Conservation (phyloP, 169 alveolate species). For the Babesia sp. region DNA sequence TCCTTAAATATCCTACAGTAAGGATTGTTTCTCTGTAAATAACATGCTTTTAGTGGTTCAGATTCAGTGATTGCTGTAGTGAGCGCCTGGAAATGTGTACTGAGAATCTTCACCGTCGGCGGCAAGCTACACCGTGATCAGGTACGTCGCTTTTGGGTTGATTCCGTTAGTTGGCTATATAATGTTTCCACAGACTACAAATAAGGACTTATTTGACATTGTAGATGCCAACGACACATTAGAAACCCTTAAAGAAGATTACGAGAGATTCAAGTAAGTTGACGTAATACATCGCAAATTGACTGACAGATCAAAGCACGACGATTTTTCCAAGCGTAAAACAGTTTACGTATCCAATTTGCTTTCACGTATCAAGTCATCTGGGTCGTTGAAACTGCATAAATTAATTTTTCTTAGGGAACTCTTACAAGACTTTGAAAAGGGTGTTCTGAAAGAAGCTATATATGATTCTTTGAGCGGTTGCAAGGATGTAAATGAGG, state of each 20-base stretch:
- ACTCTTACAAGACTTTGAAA: conserved; percentile 1
- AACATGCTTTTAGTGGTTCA: background rate
- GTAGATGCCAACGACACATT: background rate
- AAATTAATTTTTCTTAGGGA: background rate
- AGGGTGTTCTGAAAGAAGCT: conserved; percentile 13
- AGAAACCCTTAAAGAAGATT: background rate
- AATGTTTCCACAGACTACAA: background rate
- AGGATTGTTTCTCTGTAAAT: background rate
- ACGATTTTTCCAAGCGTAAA: background rate
- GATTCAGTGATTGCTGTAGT: conserved; percentile 13
- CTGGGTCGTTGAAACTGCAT: conserved; percentile 6
- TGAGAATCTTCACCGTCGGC: conserved; percentile 7
- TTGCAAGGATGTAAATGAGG: conserved; percentile 1
- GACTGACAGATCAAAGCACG: background rate
- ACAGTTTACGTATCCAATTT: background rate
- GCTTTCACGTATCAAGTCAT: background rate
- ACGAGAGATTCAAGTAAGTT: conserved; percentile 25
- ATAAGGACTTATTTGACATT: background rate
- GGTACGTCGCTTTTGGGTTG: background rate
- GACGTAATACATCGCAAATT: background rate
- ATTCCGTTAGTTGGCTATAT: background rate
- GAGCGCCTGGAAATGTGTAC: conserved; percentile 35
- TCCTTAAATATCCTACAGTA: background rate
- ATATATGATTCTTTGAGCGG: conserved; percentile 6
- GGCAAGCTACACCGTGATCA: background rate